Base-by-base conservation (phyloP, 306 rosid species). In the Geum urbanum region DNA sequence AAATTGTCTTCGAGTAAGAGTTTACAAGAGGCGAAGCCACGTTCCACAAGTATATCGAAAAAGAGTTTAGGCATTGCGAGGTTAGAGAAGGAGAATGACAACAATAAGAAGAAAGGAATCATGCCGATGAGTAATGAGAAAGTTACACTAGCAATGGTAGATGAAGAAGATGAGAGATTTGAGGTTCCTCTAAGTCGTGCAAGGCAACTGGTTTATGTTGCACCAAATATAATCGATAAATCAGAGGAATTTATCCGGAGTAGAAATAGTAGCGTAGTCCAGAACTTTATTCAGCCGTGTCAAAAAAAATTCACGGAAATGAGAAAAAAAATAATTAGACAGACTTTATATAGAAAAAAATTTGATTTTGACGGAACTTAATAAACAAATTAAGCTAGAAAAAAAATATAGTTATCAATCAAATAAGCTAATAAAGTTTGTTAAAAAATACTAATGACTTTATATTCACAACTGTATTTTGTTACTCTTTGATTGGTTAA, bases 231-330 rank as follows among this genome's bases (percentile, higher is more conserved):
- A 43, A 81, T 76, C 11, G 81, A 81, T 63, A 73, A 68, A 50
- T 76, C 81, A 18, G 81, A 76, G 4, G 81, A 50, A 5, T 81
- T 72, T 41, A 81, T 81, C 16, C 62, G 72, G 6, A 72, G 73
- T n/a, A 76, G 76, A n/a, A n/a, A n/a, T n/a, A n/a, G n/a, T n/a
- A n/a, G n/a, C n/a, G n/a, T n/a, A n/a, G n/a, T n/a, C n/a, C n/a
- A n/a, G n/a, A n/a, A n/a, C n/a, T n/a, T n/a, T n/a, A n/a, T n/a
- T n/a, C n/a, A n/a, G n/a, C n/a, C n/a, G n/a, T n/a, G n/a, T n/a
- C n/a, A n/a, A n/a, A n/a, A n/a, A n/a, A n/a, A n/a, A n/a, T n/a
- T n/a, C n/a, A n/a, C n/a, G n/a, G n/a, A n/a, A n/a, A n/a, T n/a
- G n/a, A n/a, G n/a, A n/a, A n/a, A n/a, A n/a, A n/a, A n/a, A n/a